phyloP scores from a whole-genome alignment of 192 early-diverging fungal genomes.

The Podila clonocystis region DNA sequence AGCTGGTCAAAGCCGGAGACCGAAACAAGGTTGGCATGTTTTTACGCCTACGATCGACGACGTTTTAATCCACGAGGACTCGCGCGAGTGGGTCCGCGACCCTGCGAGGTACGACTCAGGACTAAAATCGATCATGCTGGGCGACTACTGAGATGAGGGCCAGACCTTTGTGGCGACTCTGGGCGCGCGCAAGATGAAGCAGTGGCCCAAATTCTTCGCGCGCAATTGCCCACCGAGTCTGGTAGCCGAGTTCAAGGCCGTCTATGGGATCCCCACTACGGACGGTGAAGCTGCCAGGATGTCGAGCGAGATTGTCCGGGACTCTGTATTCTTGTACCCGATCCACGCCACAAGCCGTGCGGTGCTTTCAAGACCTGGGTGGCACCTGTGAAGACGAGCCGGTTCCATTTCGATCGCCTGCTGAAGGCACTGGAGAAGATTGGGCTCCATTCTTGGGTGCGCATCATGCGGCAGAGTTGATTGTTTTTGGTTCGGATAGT shows the following conservation, averaged over 20 bases:
- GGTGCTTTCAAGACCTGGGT: neutral
- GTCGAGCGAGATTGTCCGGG: conserved; percentile 19
- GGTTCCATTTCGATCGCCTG: conserved; percentile 37
- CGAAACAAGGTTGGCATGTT: conserved; percentile 27
- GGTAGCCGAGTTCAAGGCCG: conserved; percentile 27
- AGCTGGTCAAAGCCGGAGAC: conserved; percentile 38
- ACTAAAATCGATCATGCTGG: conserved; percentile 31
- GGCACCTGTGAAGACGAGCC: conserved; percentile 9
- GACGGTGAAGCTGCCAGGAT: conserved; percentile 20
- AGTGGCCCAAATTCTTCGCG: conserved; percentile 27
- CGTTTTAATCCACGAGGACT: conserved; percentile 26
- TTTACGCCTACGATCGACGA: conserved; percentile 38
- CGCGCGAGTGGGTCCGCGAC: conserved; percentile 28
- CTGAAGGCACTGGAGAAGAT: conserved; percentile 34
- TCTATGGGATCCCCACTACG: conserved; percentile 37
- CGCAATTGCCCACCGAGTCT: conserved; percentile 27
- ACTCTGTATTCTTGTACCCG: conserved; percentile 22
- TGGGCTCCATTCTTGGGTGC: conserved; percentile 18
- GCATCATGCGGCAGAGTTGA: conserved; percentile 37
- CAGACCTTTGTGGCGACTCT: conserved; percentile 26
- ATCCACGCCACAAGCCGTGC: conserved; percentile 22
- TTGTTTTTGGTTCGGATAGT: conserved; percentile 25
- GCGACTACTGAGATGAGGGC: conserved; percentile 40
- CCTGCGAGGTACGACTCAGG: conserved; percentile 26
- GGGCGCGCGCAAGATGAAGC: conserved; percentile 25